Conservation (phyloP, 2,329 filamentous ascomycete species). For the Uncinocarpus reesii region DNA sequence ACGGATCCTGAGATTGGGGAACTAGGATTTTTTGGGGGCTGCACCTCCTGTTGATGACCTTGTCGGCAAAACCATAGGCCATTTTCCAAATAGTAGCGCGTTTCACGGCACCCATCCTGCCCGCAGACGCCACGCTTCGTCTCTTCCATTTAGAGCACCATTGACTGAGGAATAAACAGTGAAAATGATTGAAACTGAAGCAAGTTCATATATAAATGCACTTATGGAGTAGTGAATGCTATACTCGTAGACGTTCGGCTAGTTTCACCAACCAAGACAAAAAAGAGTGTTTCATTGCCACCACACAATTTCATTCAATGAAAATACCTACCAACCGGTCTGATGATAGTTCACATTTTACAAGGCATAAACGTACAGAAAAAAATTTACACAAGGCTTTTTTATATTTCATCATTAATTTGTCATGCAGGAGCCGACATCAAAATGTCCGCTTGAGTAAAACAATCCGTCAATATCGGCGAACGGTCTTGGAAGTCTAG, state of each 20-base stretch:
- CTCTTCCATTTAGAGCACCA: slow-evolving; percentile 30
- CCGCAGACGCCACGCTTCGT: slow-evolving; percentile 42
- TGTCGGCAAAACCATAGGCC: slow-evolving; percentile 69
- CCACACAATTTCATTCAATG: slow-evolving; percentile 1
- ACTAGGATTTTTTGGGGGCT: slow-evolving; percentile 17
- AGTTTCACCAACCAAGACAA: neutral
- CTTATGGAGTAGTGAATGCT: neutral
- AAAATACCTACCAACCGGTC: neutral
- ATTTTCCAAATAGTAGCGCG: slow-evolving; percentile 61
- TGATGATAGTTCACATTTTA: neutral
- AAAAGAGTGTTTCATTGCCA: slow-evolving; percentile 3
- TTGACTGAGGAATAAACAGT: neutral
- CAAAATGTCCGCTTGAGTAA: slow-evolving; percentile 8
- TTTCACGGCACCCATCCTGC: slow-evolving; percentile 58
- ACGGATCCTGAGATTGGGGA: no score
- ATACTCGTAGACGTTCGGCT: no score
- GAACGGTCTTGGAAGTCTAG: slow-evolving; percentile 4
- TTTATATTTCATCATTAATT: slow-evolving; percentile 12
- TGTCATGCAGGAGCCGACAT: slow-evolving; percentile 9
- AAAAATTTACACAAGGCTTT: slow-evolving; percentile 5
- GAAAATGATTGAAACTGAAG: neutral
- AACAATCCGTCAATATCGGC: slow-evolving; percentile 5
- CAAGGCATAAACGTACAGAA: neutral
- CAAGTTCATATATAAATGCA: neutral
- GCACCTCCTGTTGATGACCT: slow-evolving; percentile 67